Evolutionary conservation across 768 basidiomycete species (phyloP).

Genomic region (Kwoniella botswanensis): DNA sequence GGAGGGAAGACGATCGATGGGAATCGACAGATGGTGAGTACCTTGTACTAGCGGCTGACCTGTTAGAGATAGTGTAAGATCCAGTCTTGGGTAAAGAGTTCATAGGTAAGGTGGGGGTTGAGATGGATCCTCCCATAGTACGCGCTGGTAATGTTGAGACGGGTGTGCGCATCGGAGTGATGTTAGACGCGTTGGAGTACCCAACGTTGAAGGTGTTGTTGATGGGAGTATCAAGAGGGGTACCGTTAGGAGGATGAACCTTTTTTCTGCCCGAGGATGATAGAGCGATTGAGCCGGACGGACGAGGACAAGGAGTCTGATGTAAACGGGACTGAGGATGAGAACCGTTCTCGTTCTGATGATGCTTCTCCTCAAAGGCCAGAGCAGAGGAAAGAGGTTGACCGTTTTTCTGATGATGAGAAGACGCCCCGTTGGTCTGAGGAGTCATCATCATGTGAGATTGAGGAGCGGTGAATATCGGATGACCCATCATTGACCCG

Average conservation of each 20-base stretch:
- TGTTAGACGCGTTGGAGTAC: conserved; percentile 4
- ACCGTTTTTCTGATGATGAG: background rate
- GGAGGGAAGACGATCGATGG: conserved; percentile 16
- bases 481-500: background rate
- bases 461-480: conserved; percentile 7
- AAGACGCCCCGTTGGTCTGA: conserved; percentile 3
- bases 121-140: conserved; percentile 29
- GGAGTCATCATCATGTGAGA: conserved; percentile 9
- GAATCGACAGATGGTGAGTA: conserved; percentile 24
- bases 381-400: background rate
- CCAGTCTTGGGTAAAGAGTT: conserved; percentile 7
- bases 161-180: conserved; percentile 16
- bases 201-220: conserved; percentile 13
- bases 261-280: conserved; percentile 8
- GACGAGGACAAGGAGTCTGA: conserved; percentile 24
- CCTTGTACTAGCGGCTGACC: conserved; percentile 6
- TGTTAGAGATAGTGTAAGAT: conserved; percentile 4
- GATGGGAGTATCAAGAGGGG: conserved; percentile 14
- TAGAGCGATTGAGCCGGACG: conserved; percentile 6
- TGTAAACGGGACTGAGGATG: conserved; percentile 11
- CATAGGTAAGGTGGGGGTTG: conserved; percentile 17
- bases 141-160: conserved; percentile 12
- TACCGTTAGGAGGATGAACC: conserved; percentile 7
- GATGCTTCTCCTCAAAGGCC: conserved; percentile 1
- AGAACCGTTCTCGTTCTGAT: background rate